Evolutionary conservation across 2,329 filamentous ascomycete species (phyloP).

Genomic region (Neofusicoccum sp.): DNA sequence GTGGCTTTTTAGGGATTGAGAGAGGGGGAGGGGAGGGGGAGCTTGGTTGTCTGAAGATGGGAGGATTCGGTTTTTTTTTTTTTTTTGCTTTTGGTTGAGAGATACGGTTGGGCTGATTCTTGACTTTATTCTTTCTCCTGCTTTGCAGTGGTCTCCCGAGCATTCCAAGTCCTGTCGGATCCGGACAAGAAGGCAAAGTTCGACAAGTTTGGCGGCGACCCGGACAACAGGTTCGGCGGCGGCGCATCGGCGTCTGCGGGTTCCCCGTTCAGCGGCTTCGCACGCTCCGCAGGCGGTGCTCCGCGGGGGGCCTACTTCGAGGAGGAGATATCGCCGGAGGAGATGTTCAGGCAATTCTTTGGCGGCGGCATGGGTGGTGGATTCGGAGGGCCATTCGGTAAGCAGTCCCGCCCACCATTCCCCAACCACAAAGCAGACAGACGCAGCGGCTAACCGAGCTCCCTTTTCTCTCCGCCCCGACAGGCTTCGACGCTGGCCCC

Average conservation of each 20-base stretch:
- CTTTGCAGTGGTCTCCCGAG: constrained; percentile 75
- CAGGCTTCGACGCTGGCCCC: constrained; percentile 71
- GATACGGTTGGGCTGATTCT: background rate
- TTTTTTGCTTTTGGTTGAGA: too few species aligned
- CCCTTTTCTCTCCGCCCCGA: constrained; percentile 23
- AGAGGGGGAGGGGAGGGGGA: background rate
- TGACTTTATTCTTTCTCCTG: too few species aligned
- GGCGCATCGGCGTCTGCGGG: constrained; percentile 62
- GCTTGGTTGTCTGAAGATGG: background rate
- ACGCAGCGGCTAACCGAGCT: background rate
- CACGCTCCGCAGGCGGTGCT: constrained; percentile 52
- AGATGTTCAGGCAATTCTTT: constrained; percentile 97
- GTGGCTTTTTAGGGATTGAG: background rate
- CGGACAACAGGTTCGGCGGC: constrained; percentile 79
- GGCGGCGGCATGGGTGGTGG: constrained; percentile 67
- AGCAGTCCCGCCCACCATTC: constrained; percentile 27
- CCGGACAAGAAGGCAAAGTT: constrained; percentile 89
- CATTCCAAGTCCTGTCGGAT: constrained; percentile 91
- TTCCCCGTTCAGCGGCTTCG: constrained; percentile 68
- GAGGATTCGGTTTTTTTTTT: background rate
- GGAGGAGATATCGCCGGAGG: constrained; percentile 92
- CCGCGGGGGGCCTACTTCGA: constrained; percentile 69
- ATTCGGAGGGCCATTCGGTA: constrained; percentile 67
- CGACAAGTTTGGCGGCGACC: constrained; percentile 88
- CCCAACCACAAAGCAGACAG: background rate